Conservation (phyloP, 2,329 filamentous ascomycete genomes). For the Harringtonia lauricola region DNA sequence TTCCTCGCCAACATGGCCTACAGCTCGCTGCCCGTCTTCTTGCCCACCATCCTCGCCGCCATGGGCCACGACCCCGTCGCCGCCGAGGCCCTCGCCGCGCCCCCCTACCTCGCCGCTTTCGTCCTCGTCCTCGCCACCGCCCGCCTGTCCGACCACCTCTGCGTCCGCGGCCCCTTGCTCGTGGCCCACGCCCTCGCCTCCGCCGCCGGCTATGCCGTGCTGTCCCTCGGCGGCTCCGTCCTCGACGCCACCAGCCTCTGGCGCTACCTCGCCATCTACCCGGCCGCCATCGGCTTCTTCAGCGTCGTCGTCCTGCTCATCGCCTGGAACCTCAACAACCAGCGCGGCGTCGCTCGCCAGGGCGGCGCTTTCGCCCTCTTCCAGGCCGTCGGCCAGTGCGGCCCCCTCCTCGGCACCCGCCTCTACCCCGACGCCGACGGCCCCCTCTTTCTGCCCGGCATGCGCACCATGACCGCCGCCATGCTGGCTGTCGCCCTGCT, state of each 20-base stretch:
- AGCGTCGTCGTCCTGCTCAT: slow-evolving; percentile 74
- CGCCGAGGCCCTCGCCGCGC: slow-evolving; percentile 69
- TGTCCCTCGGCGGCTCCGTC: slow-evolving; percentile 44
- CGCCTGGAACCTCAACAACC: slow-evolving; percentile 84
- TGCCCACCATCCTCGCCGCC: slow-evolving; percentile 67
- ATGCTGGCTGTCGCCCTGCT: slow-evolving; percentile 51
- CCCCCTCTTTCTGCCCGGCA: slow-evolving; percentile 52
- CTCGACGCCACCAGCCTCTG: slow-evolving; percentile 24
- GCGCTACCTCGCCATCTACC: slow-evolving; percentile 68
- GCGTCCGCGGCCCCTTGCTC: slow-evolving; percentile 53
- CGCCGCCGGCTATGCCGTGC: slow-evolving; percentile 42
- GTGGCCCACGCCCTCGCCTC: slow-evolving; percentile 60
- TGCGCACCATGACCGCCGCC: slow-evolving; percentile 49
- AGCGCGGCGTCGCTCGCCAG: slow-evolving; percentile 54
- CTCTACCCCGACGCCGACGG: slow-evolving; percentile 50
- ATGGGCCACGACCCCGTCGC: slow-evolving; percentile 61
- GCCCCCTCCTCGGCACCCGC: slow-evolving; percentile 58
- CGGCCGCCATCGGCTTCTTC: slow-evolving; percentile 73
- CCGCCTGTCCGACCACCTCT: slow-evolving; percentile 56
- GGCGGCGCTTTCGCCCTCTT: slow-evolving; percentile 63
- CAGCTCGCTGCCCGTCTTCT: slow-evolving; percentile 75
- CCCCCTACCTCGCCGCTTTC: slow-evolving; percentile 72
- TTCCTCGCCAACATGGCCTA: slow-evolving; percentile 84
- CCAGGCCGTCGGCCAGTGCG: slow-evolving; percentile 72
- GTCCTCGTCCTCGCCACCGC: slow-evolving; percentile 60